Base-by-base conservation (phyloP, 129 eudicot species). In the Flaveria linearis region DNA sequence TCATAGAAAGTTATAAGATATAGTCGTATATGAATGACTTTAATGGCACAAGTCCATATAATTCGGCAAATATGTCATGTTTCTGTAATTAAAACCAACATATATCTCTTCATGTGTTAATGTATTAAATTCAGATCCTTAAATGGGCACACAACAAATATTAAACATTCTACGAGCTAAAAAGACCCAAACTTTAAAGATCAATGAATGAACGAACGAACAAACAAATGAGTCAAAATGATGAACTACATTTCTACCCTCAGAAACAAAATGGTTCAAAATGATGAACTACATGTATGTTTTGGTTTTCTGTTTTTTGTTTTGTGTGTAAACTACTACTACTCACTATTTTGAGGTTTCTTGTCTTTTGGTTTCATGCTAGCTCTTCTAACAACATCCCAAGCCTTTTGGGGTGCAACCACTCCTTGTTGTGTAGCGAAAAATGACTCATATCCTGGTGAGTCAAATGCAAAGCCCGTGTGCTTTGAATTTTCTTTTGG, bases 391-490 rank as follows among this genome's bases (percentile, higher is more conserved):
- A 86, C 97, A 71, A 94, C 98, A 28, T 94, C 97, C 98, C 98
- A 94, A n/a, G 98, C 79, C 85, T 87, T 91, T 23, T 94, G 98
- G 49, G 98, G 98, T 9, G 87, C 96, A 56, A 15, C 75, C 41
- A 94, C 97, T 10, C 98, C 98, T 30, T 90, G 93, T 51, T 94
- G 97, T 28, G 93, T 68, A 69, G 98, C 97, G 15, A 94, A 94
- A 84, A 94, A 94, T 23, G 98, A 94, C 82, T 94, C 97, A 18
- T 94, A 94, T 26, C 97, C 98, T 7, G 98, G 98, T 0, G 98
- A 94, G 86, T 94, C 98, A 60, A 94, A 94, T 22, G 98, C 98
- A 62, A 94, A 94, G 67, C 98, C 98, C 0, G 98, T 94, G 85
- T 94, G 98, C 77, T 73, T 89, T 30, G 98, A 94, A 46, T 84